Evolutionary conservation across 371 early-diverging fungal genomes (phyloP).

Genomic region (Parasitella parasitica): DNA sequence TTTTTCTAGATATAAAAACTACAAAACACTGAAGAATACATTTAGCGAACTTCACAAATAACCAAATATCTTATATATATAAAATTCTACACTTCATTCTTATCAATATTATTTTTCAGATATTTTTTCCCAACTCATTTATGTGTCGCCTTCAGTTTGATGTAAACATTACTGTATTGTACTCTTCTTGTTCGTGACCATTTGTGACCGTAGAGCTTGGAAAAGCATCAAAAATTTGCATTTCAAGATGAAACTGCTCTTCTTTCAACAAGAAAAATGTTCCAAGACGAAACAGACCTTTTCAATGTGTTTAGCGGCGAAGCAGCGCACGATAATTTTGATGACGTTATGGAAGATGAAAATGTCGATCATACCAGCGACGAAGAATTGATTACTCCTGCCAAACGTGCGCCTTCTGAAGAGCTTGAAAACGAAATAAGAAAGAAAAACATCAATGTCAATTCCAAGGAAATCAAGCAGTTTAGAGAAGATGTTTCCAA

Average conservation of each 20-base stretch:
- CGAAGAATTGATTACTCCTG: background rate
- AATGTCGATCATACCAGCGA: background rate
- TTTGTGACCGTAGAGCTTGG: background rate
- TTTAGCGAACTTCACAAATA: background rate
- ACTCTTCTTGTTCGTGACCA: background rate
- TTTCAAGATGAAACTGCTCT: background rate
- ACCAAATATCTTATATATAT: background rate
- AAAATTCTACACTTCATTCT: no score
- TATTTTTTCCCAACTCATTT: conserved; percentile 3
- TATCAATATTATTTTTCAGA: no score
- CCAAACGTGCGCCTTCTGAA: conserved; percentile 10
- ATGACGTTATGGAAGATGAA: conserved; percentile 15
- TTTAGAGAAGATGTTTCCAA: conserved; percentile 21
- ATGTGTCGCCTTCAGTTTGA: no score
- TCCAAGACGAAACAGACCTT: conserved; percentile 25
- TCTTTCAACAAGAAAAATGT: conserved; percentile 1
- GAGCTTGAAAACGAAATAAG: conserved; percentile 6
- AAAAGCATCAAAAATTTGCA: background rate
- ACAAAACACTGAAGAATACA: conserved; percentile 11
- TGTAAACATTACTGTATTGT: no score
- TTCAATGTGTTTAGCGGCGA: conserved; percentile 24
- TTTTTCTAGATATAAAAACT: conserved; percentile 8
- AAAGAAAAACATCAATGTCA: conserved; percentile 5
- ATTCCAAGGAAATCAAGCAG: conserved; percentile 6
- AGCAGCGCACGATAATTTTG: conserved; percentile 15